Evolutionary conservation across 768 basidiomycete genomes (phyloP).

Genomic region (Rubroboletus satanas): DNA sequence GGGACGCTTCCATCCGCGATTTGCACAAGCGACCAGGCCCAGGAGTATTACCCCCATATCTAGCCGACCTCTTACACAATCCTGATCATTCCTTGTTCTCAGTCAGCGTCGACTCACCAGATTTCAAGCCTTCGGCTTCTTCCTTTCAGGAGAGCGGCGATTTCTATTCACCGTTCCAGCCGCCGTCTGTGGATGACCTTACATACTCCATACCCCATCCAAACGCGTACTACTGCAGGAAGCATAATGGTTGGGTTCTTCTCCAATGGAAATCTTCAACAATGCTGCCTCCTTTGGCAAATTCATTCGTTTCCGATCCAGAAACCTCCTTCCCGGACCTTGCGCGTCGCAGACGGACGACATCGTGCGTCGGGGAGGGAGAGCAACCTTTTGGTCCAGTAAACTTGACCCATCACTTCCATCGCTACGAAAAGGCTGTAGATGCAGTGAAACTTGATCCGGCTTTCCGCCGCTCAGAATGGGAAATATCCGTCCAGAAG

Average conservation of each 20-base stretch:
- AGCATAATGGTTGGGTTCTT: slow-evolving; percentile 81
- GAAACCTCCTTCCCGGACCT: slow-evolving; percentile 54
- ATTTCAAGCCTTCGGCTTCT: slow-evolving; percentile 24
- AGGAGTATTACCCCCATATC: slow-evolving; percentile 64
- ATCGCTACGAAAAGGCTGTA: slow-evolving; percentile 66
- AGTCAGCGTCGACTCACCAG: slow-evolving; percentile 43
- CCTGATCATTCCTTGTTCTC: slow-evolving; percentile 69
- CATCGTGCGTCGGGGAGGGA: slow-evolving; percentile 51
- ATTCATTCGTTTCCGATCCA: slow-evolving; percentile 43
- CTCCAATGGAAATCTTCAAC: slow-evolving; percentile 64
- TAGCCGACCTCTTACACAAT: slow-evolving; percentile 67
- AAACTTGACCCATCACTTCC: slow-evolving; percentile 80
- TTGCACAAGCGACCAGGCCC: slow-evolving; percentile 56
- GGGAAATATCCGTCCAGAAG: slow-evolving; percentile 49
- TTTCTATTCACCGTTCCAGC: slow-evolving; percentile 12
- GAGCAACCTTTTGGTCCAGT: slow-evolving; percentile 42
- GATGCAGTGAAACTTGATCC: slow-evolving; percentile 66
- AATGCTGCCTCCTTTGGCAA: slow-evolving; percentile 57
- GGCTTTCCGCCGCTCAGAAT: slow-evolving; percentile 54
- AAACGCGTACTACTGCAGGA: slow-evolving; percentile 77
- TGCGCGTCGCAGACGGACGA: slow-evolving; percentile 42
- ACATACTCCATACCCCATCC: slow-evolving; percentile 75
- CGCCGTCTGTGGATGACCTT: slow-evolving; percentile 60
- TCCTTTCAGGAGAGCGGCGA: slow-evolving; percentile 20
- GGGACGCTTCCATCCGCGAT: slow-evolving; percentile 50